Base-by-base conservation (phyloP, 805 yeast genomes). In the Myxozyma vanderwaltii region DNA sequence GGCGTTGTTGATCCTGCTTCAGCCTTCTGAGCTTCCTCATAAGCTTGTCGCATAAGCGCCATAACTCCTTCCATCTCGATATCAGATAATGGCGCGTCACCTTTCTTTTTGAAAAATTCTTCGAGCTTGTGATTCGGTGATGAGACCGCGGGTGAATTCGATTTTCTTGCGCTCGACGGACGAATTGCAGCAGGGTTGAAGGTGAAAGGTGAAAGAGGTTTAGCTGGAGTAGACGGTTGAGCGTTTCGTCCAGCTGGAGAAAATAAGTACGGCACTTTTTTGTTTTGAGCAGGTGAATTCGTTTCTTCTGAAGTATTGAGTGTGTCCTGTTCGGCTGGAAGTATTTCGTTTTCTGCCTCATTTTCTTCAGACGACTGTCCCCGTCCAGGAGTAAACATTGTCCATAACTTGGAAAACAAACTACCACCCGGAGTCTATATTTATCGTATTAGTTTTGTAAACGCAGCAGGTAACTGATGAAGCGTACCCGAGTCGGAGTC, bases 21-120 rank as follows among this genome's bases (percentile, higher is more conserved):
- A 12, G 54, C 48, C 58, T 36, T 39, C 56, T 59, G 43, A 59
- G 51, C 43, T 35, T 44, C 64, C 44, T 43, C 68, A 56, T 74
- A 71, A 4, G 78, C 74, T 58, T 77, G 79, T 15, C 74, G 73
- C 62, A 81, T 75, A 21, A 88, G 71, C 1, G 91, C 81, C 65
- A 85, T 70, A 1, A 88, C 92, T n/a, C 95, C 95, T 72, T 86
- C 92, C 67, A 85, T 80, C 70, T 89, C 96, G 44, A 88, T 77
- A 24, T 85, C 89, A 13, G 85, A 77, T 61, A 89, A 76, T 3
- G 92, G 90, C n/a, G 74, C 74, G 56, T 84, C 81, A n/a, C 96
- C 96, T 70, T 88, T 89, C 45, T 75, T 76, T n/a, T 78, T 77
- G 71, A 89, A 89, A 69, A 89, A 89, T 29, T 79, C 82, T 12